These are phyloP conservation scores for Cyclotella sp. DNA, from an alignment of 108 stramenopile genomes.

Conservation along the genomic window DNA sequence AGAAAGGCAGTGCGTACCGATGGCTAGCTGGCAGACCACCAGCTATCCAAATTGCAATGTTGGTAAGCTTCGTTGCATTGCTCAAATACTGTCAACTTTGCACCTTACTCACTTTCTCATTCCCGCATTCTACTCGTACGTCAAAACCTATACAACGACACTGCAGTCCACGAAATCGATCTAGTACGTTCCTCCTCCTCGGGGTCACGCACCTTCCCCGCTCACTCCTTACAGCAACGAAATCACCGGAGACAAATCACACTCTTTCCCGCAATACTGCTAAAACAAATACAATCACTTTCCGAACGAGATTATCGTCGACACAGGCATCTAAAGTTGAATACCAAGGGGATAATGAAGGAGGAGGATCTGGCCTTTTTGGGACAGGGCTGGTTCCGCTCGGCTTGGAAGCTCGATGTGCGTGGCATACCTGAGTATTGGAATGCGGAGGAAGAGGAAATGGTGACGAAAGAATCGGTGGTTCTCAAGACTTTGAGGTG, in stretches of 20 bases:
- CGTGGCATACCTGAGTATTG: constrained; percentile 29
- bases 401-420: constrained; percentile 69
- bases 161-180: constrained; percentile 72
- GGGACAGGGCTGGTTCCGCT: constrained; percentile 87
- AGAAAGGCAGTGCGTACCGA: constrained; percentile 69
- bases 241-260: constrained; percentile 25
- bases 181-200: constrained; percentile 43
- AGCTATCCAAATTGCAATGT: constrained; percentile 80
- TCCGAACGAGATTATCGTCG: not conserved
- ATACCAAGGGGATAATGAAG: constrained; percentile 31
- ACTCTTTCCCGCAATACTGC: constrained; percentile 23
- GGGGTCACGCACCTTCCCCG: constrained; percentile 28
- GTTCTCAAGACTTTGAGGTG: constrained; percentile 82
- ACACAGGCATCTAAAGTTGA: constrained; percentile 26
- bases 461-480: constrained; percentile 40
- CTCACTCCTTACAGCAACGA: not conserved
- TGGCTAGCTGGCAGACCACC: constrained; percentile 76
- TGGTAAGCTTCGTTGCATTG: not conserved
- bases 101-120: not conserved
- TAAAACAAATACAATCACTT: constrained; percentile 9
- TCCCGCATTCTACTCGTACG: not conserved
- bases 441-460: constrained; percentile 30
- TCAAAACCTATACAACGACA: not conserved
- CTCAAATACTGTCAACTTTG: not conserved
- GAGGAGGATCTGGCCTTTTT: constrained; percentile 59